A percentile compares a stretch with the other conserved stretches of the same genome.
Conservation (phyloP, 1,284 basidiomycete species). For the Apiotrichum akiyoshidainum region DNA sequence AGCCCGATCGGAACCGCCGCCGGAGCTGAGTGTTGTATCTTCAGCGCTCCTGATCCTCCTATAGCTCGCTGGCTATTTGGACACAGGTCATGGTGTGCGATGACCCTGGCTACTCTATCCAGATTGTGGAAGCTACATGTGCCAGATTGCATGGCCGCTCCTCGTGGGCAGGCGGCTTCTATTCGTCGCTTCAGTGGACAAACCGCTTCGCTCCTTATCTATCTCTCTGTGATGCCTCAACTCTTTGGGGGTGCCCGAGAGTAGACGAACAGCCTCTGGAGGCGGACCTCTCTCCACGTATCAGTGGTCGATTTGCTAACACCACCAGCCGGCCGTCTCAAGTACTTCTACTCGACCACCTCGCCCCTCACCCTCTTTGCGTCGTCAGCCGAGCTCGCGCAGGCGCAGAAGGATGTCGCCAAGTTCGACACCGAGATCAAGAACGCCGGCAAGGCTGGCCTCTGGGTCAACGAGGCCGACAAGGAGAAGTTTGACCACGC, state of each 20-base stretch:
- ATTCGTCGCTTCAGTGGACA: too few relatives aligned
- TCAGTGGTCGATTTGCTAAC: background rate
- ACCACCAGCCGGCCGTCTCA: slow-evolving; percentile 50
- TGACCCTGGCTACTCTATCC: too few relatives aligned
- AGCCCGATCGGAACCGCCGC: too few relatives aligned
- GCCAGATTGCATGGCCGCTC: too few relatives aligned
- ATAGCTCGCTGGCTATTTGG: too few relatives aligned
- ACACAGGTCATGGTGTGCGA: too few relatives aligned
- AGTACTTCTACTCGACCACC: slow-evolving; percentile 56
- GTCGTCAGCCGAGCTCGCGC: slow-evolving; percentile 42
- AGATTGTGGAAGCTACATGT: too few relatives aligned
- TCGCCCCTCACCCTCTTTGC: slow-evolving; percentile 57
- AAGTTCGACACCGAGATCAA: slow-evolving; percentile 45
- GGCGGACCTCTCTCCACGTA: background rate
- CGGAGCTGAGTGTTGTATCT: too few relatives aligned
- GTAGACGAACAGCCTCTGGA: background rate
- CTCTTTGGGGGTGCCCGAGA: background rate
- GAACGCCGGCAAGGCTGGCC: slow-evolving; percentile 41
- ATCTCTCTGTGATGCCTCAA: too few relatives aligned
- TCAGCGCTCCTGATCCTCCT: too few relatives aligned
- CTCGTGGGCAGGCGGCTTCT: too few relatives aligned
- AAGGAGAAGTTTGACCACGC: slow-evolving; percentile 48
- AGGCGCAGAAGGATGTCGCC: slow-evolving; percentile 46
- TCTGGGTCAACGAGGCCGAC: slow-evolving; percentile 40
- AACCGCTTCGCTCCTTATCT: too few relatives aligned